Evolutionary conservation across 2,329 filamentous ascomycete genomes (phyloP), one percentile per base, ranked within the genome.

Genomic region (Madurella fahalii): DNA sequence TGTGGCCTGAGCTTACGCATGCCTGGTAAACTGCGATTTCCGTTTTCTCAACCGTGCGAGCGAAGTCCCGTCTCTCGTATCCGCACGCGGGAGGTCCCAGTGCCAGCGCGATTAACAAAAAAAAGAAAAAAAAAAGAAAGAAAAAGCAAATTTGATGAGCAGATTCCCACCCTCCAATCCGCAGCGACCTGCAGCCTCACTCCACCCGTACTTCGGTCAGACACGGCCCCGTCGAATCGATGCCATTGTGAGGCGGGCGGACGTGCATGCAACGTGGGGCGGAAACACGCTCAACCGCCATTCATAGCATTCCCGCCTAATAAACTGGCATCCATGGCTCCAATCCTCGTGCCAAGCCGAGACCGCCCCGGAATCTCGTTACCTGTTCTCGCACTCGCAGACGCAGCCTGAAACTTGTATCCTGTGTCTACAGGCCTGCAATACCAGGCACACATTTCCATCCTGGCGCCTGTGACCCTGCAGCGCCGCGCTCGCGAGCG

Each of bases 201-300:
- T 57, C 25, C 41, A 44, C 30, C 32, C 44, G 25, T 49, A 49
- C 39, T 50, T 57, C 50, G 56, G 53, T 53, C 42, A 57, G 58
- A 53, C 43, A 46, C 51, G 52, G 54, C 43, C 47, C 56, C 53
- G 53, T 57, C 58, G 54, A 58, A 58, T 58, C 48, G 58, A 59
- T 53, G 46, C 40, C 50, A 44, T 51, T 48, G 48, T 47, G 41
- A 55, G 56, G 53, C 39, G 16, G 17, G 13, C 34, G 40, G 47
- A 44, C 50, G 52, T 61, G 59, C 53, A 60, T 52, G 53, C 47
- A 37, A 48, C 40, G 52, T 58, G 58, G 56, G 48, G 53, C 57
- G 34, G 11, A 47, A 16, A 16, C 17, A 16, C 25, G 25, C 44
- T 40, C 39, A 48, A 39, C 43, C 9, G 34, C 34, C 47, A 41